These are phyloP conservation scores for Hirschioporus abietinus DNA, from an alignment of 768 basidiomycete genomes.

Conservation along the genomic window DNA sequence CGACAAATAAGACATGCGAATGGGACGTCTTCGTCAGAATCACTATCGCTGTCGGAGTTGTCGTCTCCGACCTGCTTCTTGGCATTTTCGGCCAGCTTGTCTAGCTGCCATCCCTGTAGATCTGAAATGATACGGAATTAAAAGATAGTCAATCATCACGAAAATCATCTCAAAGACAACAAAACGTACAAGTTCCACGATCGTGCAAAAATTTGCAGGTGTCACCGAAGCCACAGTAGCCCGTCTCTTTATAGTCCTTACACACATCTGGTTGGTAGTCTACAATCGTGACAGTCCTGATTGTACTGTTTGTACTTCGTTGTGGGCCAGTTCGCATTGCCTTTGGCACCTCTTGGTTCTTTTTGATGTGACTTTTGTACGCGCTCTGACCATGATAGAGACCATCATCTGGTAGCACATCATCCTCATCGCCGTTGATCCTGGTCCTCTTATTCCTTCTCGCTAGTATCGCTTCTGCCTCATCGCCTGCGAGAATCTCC, in stretches of 20 bases:
- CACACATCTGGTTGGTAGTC: constrained; percentile 99
- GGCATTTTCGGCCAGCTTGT: constrained; percentile 83
- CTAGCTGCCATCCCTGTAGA: constrained; percentile 97
- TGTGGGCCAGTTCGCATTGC: constrained; percentile 84
- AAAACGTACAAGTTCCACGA: constrained; percentile 80
- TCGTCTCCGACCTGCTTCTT: constrained; percentile 53
- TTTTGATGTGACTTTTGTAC: constrained; percentile 77
- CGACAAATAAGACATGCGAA: constrained; percentile 99
- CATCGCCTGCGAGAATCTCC: constrained; percentile 80
- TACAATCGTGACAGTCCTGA: constrained; percentile 89
- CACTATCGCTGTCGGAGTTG: constrained; percentile 61
- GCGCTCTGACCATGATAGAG: constrained; percentile 81
- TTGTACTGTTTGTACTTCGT: constrained; percentile 64
- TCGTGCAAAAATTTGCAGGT: constrained; percentile 99
- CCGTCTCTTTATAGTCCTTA: constrained; percentile 99
- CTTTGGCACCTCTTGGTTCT: constrained; percentile 79
- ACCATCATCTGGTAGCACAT: constrained; percentile 71
- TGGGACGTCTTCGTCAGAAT: constrained; percentile 83
- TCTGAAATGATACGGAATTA: constrained; percentile 39
- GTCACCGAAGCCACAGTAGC: constrained; percentile 98
- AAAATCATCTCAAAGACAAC: constrained; percentile 8
- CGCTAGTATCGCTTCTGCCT: constrained; percentile 69
- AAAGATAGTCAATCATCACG: not conserved
- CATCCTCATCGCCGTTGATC: constrained; percentile 47
- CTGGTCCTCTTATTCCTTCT: constrained; percentile 59